phyloP scores from a whole-genome alignment of 495 filamentous ascomycete species.

The Collariella sp. region DNA sequence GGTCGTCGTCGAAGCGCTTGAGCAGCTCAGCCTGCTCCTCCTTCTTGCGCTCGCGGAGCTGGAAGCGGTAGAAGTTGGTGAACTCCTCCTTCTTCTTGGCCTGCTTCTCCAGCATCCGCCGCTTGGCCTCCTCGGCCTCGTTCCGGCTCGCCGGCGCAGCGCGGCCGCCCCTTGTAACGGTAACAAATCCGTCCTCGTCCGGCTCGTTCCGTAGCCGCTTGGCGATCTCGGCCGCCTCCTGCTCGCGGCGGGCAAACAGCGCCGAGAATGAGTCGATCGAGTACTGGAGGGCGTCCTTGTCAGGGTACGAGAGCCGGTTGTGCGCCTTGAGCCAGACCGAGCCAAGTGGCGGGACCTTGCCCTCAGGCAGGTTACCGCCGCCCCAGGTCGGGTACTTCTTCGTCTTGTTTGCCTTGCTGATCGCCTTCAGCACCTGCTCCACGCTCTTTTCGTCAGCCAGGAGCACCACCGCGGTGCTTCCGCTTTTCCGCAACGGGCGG shows the following conservation, averaged over 20 bases:
- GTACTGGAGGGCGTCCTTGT: slow-evolving; percentile 51
- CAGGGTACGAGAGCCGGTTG: slow-evolving; percentile 61
- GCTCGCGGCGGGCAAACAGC: slow-evolving; percentile 57
- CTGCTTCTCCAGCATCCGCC: slow-evolving; percentile 64
- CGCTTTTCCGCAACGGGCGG: slow-evolving; percentile 58
- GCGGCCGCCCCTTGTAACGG: slow-evolving; percentile 71
- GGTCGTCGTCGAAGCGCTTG: slow-evolving; percentile 57
- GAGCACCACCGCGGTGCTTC: slow-evolving; percentile 67
- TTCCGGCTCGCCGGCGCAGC: slow-evolving; percentile 64
- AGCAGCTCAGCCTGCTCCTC: slow-evolving; percentile 61
- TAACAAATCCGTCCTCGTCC: slow-evolving; percentile 93
- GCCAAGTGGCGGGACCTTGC: slow-evolving; percentile 49
- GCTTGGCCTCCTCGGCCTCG: slow-evolving; percentile 61
- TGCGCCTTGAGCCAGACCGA: slow-evolving; percentile 53
- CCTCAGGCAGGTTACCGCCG: slow-evolving; percentile 36
- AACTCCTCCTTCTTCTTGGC: slow-evolving; percentile 55
- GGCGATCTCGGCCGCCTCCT: slow-evolving; percentile 53
- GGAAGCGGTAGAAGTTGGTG: slow-evolving; percentile 89
- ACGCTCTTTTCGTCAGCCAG: slow-evolving; percentile 75
- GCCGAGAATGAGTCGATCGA: slow-evolving; percentile 77
- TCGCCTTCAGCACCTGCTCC: slow-evolving; percentile 62
- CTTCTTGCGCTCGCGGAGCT: slow-evolving; percentile 83
- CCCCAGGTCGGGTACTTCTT: slow-evolving; percentile 56
- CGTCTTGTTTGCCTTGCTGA: slow-evolving; percentile 52
- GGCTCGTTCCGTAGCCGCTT: slow-evolving; percentile 62